phyloP scores from a whole-genome alignment of 2,329 filamentous ascomycete genomes.

The Sclerotinia trifoliorum region DNA sequence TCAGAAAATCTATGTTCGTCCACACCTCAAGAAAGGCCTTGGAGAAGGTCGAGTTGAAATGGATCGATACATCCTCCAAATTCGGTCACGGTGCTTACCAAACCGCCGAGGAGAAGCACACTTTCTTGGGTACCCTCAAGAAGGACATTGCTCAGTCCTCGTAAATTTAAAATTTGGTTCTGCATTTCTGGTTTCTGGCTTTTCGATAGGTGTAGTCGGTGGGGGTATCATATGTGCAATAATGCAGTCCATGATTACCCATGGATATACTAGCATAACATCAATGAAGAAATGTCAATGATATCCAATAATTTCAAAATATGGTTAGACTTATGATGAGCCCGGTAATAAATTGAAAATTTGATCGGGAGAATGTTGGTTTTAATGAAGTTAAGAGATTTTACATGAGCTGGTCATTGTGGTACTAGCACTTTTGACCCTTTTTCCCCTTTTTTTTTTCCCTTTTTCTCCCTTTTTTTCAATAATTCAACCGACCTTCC shows the following conservation, averaged over 20 bases:
- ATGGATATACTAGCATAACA: slow-evolving; percentile 32
- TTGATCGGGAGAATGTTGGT: neutral
- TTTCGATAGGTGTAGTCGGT: slow-evolving; percentile 36
- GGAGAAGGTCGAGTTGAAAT: slow-evolving; percentile 99
- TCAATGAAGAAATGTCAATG: slow-evolving; percentile 36
- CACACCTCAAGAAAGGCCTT: slow-evolving; percentile 94
- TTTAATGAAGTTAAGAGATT: neutral
- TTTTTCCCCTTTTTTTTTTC: neutral
- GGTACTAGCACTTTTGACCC: neutral
- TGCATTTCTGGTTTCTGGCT: slow-evolving; percentile 39
- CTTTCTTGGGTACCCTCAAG: slow-evolving; percentile 95
- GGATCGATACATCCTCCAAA: slow-evolving; percentile 99
- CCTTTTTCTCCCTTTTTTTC: neutral
- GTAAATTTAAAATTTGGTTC: slow-evolving; percentile 43
- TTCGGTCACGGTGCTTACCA: slow-evolving; percentile 99
- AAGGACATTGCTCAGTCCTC: slow-evolving; percentile 73
- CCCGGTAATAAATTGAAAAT: neutral
- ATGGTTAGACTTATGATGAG: neutral
- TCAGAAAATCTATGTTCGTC: slow-evolving; percentile 97
- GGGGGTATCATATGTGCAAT: slow-evolving; percentile 34
- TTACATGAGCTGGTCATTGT: neutral
- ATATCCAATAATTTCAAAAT: slow-evolving; percentile 16
- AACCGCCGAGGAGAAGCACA: slow-evolving; percentile 96
- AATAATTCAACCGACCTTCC: neutral
- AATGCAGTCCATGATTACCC: slow-evolving; percentile 31